Percentiles rank a stretch among this genome's conserved stretches.
Conservation (phyloP, 331 rosid genomes). For the Pyrus hybrid region DNA sequence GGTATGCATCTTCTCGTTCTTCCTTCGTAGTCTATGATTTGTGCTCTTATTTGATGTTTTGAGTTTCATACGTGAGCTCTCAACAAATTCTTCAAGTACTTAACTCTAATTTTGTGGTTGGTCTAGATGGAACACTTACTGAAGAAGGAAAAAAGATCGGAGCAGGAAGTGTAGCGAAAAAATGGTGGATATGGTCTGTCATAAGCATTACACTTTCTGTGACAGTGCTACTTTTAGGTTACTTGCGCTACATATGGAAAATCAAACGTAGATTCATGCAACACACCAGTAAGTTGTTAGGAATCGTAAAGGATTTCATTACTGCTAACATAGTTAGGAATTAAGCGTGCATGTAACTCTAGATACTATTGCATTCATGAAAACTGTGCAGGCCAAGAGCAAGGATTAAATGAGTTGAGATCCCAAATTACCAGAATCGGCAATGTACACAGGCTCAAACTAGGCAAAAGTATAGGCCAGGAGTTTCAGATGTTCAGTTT, state of each 20-base stretch:
- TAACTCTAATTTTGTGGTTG: not conserved
- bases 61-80: not conserved
- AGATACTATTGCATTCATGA: not conserved
- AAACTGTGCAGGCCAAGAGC: not conserved
- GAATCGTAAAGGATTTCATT: not conserved
- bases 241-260: not conserved
- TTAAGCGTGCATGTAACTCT: not conserved
- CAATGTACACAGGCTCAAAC: not conserved
- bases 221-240: not conserved
- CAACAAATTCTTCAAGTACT: not conserved
- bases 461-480: conserved; percentile 3
- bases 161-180: not conserved
- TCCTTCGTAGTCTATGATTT: not conserved
- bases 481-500: conserved; percentile 8
- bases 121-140: not conserved
- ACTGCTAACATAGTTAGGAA: not conserved
- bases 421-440: not conserved
- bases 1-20: not conserved
- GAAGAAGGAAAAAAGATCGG: not conserved
- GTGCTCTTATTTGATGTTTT: not conserved
- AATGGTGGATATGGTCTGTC: conserved; percentile 5
- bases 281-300: not conserved
- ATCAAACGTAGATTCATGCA: not conserved
- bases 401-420: not conserved
- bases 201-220: not conserved